Conservation (phyloP, 495 filamentous ascomycete genomes). For the Lepraria neglecta region DNA sequence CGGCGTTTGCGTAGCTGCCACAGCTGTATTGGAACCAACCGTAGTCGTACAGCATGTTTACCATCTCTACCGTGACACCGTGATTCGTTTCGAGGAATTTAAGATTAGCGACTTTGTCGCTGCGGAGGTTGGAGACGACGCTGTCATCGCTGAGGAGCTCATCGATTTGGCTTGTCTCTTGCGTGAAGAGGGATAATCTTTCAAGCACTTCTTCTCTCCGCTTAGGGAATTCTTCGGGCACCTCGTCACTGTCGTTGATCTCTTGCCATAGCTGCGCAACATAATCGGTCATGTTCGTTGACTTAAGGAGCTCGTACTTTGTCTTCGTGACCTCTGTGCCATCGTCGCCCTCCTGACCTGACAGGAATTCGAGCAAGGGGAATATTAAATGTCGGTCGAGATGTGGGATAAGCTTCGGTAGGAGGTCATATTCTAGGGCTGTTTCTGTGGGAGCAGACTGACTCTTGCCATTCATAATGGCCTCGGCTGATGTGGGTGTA, state of each 20-base stretch:
- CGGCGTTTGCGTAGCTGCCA: constrained; percentile 80
- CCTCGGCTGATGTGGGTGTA: constrained; percentile 47
- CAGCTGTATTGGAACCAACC: constrained; percentile 95
- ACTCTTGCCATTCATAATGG: constrained; percentile 49
- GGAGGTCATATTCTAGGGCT: constrained; percentile 66
- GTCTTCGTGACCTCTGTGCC: constrained; percentile 66
- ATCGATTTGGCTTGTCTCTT: constrained; percentile 78
- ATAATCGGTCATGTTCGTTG: constrained; percentile 97
- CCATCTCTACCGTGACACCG: constrained; percentile 87
- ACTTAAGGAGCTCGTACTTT: constrained; percentile 87
- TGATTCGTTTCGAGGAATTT: constrained; percentile 92
- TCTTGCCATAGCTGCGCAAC: constrained; percentile 82
- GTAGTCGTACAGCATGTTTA: constrained; percentile 87
- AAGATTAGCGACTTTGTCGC: constrained; percentile 96
- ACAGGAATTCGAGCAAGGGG: constrained; percentile 78
- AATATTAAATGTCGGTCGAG: constrained; percentile 96
- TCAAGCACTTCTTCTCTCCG: constrained; percentile 84
- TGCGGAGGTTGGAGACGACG: constrained; percentile 78
- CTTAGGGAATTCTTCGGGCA: constrained; percentile 76
- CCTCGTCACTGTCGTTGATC: constrained; percentile 68
- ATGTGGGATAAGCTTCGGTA: constrained; percentile 82
- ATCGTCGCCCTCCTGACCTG: constrained; percentile 53
- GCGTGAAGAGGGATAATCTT: constrained; percentile 69
- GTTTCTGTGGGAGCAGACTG: constrained; percentile 48
- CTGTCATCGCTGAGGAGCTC: constrained; percentile 78